Evolutionary conservation across 148 eudicot genomes (phyloP).

Genomic region (Dianthus caryophyllus): DNA sequence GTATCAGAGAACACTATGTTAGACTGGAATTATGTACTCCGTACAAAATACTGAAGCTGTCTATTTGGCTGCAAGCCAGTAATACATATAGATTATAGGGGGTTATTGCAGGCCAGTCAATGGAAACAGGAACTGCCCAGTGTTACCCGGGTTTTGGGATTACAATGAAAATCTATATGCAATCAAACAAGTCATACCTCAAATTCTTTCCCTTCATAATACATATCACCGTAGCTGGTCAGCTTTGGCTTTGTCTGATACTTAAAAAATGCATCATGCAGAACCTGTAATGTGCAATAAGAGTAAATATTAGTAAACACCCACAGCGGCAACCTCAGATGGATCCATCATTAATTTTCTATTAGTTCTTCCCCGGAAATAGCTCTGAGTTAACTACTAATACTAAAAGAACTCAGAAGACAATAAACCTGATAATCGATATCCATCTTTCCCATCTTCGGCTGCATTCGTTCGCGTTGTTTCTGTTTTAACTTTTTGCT

Average conservation of each 20-base stretch:
- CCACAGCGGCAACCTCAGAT: not conserved
- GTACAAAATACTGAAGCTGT: not conserved
- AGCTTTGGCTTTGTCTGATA: conserved; percentile 96
- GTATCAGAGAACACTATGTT: not conserved
- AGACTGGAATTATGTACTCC: not conserved
- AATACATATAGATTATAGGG: not conserved
- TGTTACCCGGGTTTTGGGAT: not conserved
- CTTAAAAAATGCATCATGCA: conserved; percentile 96
- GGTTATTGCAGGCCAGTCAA: not conserved
- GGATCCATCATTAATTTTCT: not conserved
- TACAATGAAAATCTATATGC: not conserved
- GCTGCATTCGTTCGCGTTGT: conserved; percentile 99
- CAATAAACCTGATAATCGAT: conserved; percentile 88
- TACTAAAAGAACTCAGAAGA: conserved; percentile 5
- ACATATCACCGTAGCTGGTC: conserved; percentile 80
- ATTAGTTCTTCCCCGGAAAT: not conserved
- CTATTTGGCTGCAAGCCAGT: not conserved
- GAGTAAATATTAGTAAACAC: not conserved
- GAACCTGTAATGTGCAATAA: conserved; percentile 47
- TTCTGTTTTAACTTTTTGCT: conserved; percentile 95
- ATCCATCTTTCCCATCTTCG: conserved; percentile 99
- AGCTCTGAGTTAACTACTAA: not conserved
- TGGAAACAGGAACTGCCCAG: not conserved
- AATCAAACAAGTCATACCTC: conserved; percentile 46
- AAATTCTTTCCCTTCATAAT: conserved; percentile 96